A percentile compares a stretch with the other conserved stretches of the same genome.
phyloP scores from a whole-genome alignment of 768 basidiomycete species.

The Vararia minispora region DNA sequence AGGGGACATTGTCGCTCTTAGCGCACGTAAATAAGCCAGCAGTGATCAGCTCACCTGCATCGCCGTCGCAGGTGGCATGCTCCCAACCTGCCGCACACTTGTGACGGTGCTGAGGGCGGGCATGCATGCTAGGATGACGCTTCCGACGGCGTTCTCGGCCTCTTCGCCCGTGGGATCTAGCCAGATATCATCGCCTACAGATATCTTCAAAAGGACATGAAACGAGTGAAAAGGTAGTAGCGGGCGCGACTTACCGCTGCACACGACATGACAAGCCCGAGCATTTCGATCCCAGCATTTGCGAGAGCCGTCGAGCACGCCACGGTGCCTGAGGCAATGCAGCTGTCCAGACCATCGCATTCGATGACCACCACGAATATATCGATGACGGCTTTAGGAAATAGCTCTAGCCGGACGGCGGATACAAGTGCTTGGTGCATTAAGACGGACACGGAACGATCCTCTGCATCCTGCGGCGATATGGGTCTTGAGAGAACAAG shows the following conservation, averaged over 20 bases:
- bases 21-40: not conserved
- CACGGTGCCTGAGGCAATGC: slow-evolving; percentile 75
- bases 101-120: slow-evolving; percentile 81
- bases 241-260: slow-evolving; percentile 44
- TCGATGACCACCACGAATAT: slow-evolving; percentile 85
- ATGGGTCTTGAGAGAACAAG: slow-evolving; percentile 1
- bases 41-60: slow-evolving; percentile 36
- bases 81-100: slow-evolving; percentile 79
- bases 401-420: slow-evolving; percentile 72
- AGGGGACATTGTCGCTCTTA: slow-evolving; percentile 4
- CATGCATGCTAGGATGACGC: slow-evolving; percentile 74
- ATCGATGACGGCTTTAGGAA: slow-evolving; percentile 94
- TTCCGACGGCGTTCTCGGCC: slow-evolving; percentile 40
- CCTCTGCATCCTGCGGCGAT: slow-evolving; percentile 77
- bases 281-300: slow-evolving; percentile 86
- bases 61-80: slow-evolving; percentile 40
- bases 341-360: slow-evolving; percentile 84
- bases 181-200: slow-evolving; percentile 49
- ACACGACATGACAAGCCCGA: slow-evolving; percentile 79
- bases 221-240: no score
- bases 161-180: slow-evolving; percentile 78
- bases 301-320: slow-evolving; percentile 88
- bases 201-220: no score
- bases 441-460: slow-evolving; percentile 69
- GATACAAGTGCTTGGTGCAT: slow-evolving; percentile 81